Conservation (phyloP, 352 stramenopile genomes). For the Phytopythium delawarense region DNA sequence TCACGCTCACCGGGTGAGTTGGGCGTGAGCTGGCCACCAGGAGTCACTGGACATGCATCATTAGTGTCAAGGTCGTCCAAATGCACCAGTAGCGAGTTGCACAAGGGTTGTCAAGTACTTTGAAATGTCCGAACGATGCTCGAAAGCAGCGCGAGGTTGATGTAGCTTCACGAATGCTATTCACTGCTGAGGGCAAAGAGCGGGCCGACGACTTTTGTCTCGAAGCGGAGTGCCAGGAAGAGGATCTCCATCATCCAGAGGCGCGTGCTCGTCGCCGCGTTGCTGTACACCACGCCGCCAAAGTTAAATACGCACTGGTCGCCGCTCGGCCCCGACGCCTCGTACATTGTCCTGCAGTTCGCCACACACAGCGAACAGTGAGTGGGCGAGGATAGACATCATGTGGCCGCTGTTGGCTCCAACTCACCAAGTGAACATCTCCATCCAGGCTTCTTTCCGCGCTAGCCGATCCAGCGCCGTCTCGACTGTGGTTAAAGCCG, state of each 20-base stretch:
- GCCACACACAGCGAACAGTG: slow-evolving; percentile 2
- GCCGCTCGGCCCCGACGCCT: slow-evolving; percentile 21
- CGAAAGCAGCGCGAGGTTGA: background rate
- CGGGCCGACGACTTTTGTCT: slow-evolving; percentile 42
- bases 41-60: background rate
- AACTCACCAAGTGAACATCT: slow-evolving; percentile 53
- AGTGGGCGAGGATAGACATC: background rate
- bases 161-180: background rate
- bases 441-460: slow-evolving; percentile 37
- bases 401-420: background rate
- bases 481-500: background rate
- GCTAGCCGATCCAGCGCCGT: background rate
- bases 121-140: background rate
- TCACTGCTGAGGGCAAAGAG: slow-evolving; percentile 23
- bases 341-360: slow-evolving; percentile 36
- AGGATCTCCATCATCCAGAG: slow-evolving; percentile 69
- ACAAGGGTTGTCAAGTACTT: background rate
- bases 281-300: slow-evolving; percentile 40
- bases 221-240: slow-evolving; percentile 54
- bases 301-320: slow-evolving; percentile 42
- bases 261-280: slow-evolving; percentile 28
- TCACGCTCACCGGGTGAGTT: slow-evolving; percentile 17
- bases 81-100: background rate
- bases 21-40: background rate
- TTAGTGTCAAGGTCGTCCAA: too few species aligned